Base-by-base conservation (phyloP, 202 grass and related monocot genomes). In the Panicum hallii region DNA sequence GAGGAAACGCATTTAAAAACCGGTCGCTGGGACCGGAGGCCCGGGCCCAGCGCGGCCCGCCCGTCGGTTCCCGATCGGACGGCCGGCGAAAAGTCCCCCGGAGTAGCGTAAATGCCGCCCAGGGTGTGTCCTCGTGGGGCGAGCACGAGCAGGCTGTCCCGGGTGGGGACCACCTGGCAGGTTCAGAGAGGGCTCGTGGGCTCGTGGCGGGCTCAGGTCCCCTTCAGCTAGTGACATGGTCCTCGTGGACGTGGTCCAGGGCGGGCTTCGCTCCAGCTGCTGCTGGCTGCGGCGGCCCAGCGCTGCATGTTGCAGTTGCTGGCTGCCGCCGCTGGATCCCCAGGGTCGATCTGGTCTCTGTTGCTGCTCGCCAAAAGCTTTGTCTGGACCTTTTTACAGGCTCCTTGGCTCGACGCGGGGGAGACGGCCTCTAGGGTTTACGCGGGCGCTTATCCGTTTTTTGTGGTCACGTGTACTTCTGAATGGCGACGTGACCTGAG, bases 321-420 rank as follows among this genome's bases (percentile, higher is more conserved):
- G 9, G 61, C 43, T 22, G 19, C 41, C 68, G 40, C 82, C 70
- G 32, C 61, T 63, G 55, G 63, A 67, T 76, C 50, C 50, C 81
- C 73, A 90, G 80, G 84, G 88, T 83, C 41, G 84, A 83, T 87
- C 83, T 82, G 54, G 82, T 84, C 75, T 55, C 42, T 56, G 78
- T 64, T 43, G 83, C 83, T 40, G 72, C 42, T 81, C 15, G 77
- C 45, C 83, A 30, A 47, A 28, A 74, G 23, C 2, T 26, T 53
- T 74, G 42, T 46, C 60, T 67, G 28, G 28, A 60, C 42, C 28
- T 79, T 90, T 73, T 80, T 75, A 80, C 75, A 64, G 84, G 46
- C 74, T 46, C 87, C 73, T 73, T 42, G 4, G 22, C 47, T 43
- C 66, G 55, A 77, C n/a, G 83, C 72, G 81, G 5, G 9, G 17